phyloP scores from a whole-genome alignment of 768 basidiomycete species.

The Lepiota venenata region DNA sequence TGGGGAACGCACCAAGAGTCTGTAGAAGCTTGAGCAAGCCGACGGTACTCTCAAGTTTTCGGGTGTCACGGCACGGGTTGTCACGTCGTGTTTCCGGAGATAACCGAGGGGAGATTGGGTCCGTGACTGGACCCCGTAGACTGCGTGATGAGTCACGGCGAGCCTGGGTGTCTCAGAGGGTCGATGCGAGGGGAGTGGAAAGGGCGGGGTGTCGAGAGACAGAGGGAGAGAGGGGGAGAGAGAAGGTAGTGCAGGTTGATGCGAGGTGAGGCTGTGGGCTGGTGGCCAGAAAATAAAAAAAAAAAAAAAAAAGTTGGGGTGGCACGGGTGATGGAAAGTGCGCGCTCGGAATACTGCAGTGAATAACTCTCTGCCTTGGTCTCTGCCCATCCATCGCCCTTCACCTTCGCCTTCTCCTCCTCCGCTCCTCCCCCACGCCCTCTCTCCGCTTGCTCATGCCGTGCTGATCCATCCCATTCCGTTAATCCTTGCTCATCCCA shows the following conservation, averaged over 20 bases:
- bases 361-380: background rate
- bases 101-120: constrained; percentile 10
- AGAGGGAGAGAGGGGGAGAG: background rate
- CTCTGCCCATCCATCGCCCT: background rate
- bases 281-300: background rate
- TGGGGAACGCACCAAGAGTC: background rate
- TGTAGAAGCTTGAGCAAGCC: background rate
- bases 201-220: background rate
- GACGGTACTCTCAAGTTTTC: background rate
- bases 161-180: background rate
- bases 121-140: constrained; percentile 18
- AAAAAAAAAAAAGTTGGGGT: background rate
- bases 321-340: background rate
- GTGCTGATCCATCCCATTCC: constrained; percentile 23
- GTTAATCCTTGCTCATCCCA: constrained; percentile 20
- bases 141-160: constrained; percentile 17
- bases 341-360: background rate
- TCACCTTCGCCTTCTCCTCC: constrained; percentile 1
- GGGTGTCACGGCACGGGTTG: constrained; percentile 3
- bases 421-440: constrained; percentile 21
- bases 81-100: constrained; percentile 9
- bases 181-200: background rate
- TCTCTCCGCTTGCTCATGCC: constrained; percentile 27
- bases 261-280: background rate
- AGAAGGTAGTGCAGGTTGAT: background rate